Conservation (phyloP, 306 rosid genomes). For the Gastrolobium villosum region DNA sequence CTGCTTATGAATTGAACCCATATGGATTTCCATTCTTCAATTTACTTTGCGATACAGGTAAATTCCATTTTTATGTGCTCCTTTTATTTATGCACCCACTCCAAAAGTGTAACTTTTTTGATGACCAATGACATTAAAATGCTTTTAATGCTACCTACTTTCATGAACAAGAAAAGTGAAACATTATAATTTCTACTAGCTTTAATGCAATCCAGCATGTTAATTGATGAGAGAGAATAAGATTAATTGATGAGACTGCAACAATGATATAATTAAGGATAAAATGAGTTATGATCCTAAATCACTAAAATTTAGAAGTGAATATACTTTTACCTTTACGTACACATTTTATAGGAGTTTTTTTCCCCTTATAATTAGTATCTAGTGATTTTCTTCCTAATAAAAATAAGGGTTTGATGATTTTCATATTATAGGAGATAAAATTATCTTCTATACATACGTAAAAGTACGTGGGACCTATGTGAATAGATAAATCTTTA, state of each 20-base stretch:
- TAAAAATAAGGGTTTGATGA: too few species aligned
- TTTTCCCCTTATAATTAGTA: too few species aligned
- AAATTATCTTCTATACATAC: too few species aligned
- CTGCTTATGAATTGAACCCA: neutral
- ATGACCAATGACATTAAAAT: constrained; percentile 28
- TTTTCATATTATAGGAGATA: too few species aligned
- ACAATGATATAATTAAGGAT: constrained; percentile 6
- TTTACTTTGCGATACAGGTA: constrained; percentile 9
- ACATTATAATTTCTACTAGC: constrained; percentile 3
- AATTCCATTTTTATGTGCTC: constrained; percentile 10
- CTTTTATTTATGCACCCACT: constrained; percentile 34
- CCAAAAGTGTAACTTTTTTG: constrained; percentile 36
- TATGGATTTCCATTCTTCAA: constrained; percentile 25
- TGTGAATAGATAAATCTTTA: too few species aligned
- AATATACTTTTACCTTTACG: too few species aligned
- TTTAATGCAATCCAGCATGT: constrained; percentile 23
- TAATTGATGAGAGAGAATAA: constrained; percentile 1
- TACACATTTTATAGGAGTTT: too few species aligned
- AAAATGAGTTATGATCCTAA: too few species aligned
- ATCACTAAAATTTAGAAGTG: too few species aligned
- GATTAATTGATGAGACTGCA: neutral
- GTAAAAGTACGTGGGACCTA: too few species aligned
- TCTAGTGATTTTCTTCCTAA: too few species aligned
- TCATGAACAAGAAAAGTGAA: constrained; percentile 15
- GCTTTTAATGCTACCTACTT: constrained; percentile 21